phyloP scores from a whole-genome alignment of 139 green algal species.

The Coelastrella sp. region DNA sequence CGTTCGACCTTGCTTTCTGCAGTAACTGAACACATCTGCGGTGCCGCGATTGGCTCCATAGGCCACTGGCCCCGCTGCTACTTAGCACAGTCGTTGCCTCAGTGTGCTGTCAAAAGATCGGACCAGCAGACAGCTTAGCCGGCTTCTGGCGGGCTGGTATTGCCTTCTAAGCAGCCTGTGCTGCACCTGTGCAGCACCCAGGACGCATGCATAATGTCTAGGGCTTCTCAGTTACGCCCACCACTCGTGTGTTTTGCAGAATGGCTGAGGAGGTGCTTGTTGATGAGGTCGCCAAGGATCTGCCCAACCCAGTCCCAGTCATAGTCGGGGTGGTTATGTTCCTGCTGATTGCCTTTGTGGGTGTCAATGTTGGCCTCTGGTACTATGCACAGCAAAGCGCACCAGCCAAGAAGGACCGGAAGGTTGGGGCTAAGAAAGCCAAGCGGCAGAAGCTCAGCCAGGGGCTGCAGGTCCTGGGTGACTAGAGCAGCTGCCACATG shows the following conservation, averaged over 20 bases:
- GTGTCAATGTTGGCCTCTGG: conserved; percentile 22
- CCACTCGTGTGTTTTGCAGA: conserved; percentile 13
- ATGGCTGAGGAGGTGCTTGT: not conserved
- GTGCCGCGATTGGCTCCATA: not conserved
- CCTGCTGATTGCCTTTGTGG: conserved; percentile 34
- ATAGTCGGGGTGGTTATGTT: not conserved
- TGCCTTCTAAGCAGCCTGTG: not conserved
- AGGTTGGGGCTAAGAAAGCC: conserved; percentile 43
- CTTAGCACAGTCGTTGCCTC: too few species aligned
- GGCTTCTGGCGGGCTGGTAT: too few species aligned
- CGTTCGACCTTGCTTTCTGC: not conserved
- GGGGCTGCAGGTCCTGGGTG: conserved; percentile 15
- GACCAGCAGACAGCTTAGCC: too few species aligned
- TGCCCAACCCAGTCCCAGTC: conserved; percentile 40
- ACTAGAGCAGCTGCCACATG: not conserved
- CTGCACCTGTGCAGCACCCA: not conserved
- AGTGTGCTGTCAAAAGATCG: too few species aligned
- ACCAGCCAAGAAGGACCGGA: not conserved
- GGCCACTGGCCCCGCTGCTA: not conserved
- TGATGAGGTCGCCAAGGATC: conserved; percentile 1
- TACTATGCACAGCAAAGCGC: conserved; percentile 31
- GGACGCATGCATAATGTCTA: too few species aligned
- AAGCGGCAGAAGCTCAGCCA: conserved; percentile 33
- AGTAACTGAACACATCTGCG: not conserved
- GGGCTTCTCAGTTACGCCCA: too few species aligned